Evolutionary conservation across 2,329 filamentous ascomycete genomes (phyloP), one percentile per base, ranked within the genome.

Genomic region (Sarocladiaceae sp.): DNA sequence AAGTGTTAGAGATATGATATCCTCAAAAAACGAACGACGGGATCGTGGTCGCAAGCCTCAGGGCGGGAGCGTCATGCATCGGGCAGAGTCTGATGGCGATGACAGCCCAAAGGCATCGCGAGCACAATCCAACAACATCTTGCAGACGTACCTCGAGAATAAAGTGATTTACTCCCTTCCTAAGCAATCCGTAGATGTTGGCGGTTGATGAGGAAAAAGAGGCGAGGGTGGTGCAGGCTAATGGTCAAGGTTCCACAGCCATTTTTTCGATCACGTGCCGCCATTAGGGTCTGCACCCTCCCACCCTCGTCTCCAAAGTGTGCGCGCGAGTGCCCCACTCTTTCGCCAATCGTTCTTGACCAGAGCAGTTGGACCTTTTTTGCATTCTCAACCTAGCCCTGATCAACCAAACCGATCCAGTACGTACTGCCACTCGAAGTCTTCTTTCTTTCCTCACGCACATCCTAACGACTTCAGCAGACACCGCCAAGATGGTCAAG

Each of bases 401-500:
- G 35, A 22, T 42, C 56, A 63, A 55, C 60, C 59, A 64, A n/a
- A 59, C 31, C 42, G 51, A 18, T 37, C 29, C 37, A 66, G 66
- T 65, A 36, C 29, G 47, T 50, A 61, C 54, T 53, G 51, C 35
- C 54, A 52, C 56, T 55, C 54, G 53, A 25, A 53, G 62, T 57
- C 47, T 56, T 55, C 50, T 57, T 55, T 53, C 49, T 55, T 57
- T 58, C 50, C 36, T 51, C 57, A 33, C 22, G 18, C 29, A 48
- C 18, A 31, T 28, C 57, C 62, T 68, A 66, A 69, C 61, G 57
- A 64, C 59, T 61, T 64, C 62, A 54, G 57, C 67, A 78, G 74
- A 77, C 69, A 80, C 76, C 75, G 80, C 67, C 74, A 85, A 74
- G 64, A 85, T 86, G 82, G 81, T 84, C 71, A 86, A 86, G 80